These are phyloP conservation scores for Fomitiporia mediterranea DNA, from an alignment of 1,284 basidiomycete species.

Conservation along the genomic window DNA sequence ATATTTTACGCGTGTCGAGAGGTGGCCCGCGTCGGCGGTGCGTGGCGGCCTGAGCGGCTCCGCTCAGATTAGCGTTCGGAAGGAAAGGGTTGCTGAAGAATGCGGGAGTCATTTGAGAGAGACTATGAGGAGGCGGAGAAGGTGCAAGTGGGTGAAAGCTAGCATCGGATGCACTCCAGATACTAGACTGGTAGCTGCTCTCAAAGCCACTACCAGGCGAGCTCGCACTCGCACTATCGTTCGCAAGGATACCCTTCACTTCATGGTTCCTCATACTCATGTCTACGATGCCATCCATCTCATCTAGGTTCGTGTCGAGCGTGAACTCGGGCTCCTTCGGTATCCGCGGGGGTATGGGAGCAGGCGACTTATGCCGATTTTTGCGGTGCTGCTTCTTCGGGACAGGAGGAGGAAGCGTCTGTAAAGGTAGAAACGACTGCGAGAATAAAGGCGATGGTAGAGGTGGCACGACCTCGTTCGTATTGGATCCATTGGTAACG, in stretches of 20 bases:
- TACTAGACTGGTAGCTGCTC: conserved; percentile 19
- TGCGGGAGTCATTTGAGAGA: conserved; percentile 26
- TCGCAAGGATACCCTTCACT: conserved; percentile 21
- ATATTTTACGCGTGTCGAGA: conserved; percentile 38
- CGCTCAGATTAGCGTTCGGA: conserved; percentile 24
- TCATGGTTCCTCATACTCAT: conserved; percentile 30
- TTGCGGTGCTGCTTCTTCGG: conserved; percentile 26
- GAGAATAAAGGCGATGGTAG: conserved; percentile 25
- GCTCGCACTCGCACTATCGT: conserved; percentile 30
- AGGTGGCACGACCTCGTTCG: conserved; percentile 28
- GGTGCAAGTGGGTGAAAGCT: conserved; percentile 20
- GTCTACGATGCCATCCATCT: conserved; percentile 84
- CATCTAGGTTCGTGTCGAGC: conserved; percentile 75
- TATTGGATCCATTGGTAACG: conserved; percentile 5
- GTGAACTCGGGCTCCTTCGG: conserved; percentile 33
- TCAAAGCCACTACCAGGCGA: conserved; percentile 38
- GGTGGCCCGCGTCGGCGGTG: conserved; percentile 14
- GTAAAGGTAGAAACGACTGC: conserved; percentile 19
- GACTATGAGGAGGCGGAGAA: conserved; percentile 23
- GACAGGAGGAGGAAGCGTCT: conserved; percentile 12
- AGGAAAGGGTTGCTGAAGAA: conserved; percentile 47
- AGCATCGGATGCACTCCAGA: conserved; percentile 20
- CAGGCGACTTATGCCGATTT: conserved; percentile 31
- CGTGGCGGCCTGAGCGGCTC: conserved; percentile 20
- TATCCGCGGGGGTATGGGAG: conserved; percentile 22